These are phyloP conservation scores for Halenospora varia DNA, from an alignment of 495 filamentous ascomycete genomes.

Conservation along the genomic window DNA sequence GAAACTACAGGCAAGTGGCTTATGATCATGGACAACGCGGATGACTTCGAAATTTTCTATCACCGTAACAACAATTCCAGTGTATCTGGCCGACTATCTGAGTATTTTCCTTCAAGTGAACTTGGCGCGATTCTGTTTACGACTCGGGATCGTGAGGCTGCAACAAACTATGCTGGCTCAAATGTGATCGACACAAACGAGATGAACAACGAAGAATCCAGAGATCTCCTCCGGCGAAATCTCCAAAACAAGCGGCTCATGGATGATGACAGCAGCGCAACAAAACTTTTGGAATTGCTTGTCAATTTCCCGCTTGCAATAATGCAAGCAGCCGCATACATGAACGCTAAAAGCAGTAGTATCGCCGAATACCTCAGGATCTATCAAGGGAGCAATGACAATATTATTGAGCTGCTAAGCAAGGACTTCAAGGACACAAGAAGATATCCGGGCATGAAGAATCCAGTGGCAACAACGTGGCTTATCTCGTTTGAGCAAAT, in stretches of 20 bases:
- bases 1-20: slow-evolving; percentile 11
- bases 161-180: neutral
- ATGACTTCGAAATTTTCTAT: slow-evolving; percentile 13
- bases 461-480: slow-evolving; percentile 19
- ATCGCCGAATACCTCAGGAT: slow-evolving; percentile 6
- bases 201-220: slow-evolving; percentile 30
- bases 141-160: slow-evolving; percentile 5
- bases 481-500: slow-evolving; percentile 33
- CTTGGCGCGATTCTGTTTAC: slow-evolving; percentile 10
- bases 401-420: slow-evolving; percentile 25
- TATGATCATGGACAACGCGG: slow-evolving; percentile 14
- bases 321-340: slow-evolving; percentile 29
- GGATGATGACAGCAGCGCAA: slow-evolving; percentile 6
- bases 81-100: neutral
- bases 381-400: slow-evolving; percentile 16
- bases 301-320: slow-evolving; percentile 40
- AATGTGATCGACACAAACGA: slow-evolving; percentile 26
- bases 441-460: slow-evolving; percentile 9
- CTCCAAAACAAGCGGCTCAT: neutral
- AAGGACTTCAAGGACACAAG: slow-evolving; percentile 14
- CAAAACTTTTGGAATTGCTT: slow-evolving; percentile 33
- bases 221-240: slow-evolving; percentile 7
- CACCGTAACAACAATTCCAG: neutral
- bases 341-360: slow-evolving; percentile 32
- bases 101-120: slow-evolving; percentile 7